Percentiles rank a stretch among this genome's conserved stretches.
phyloP scores from a whole-genome alignment of 2,329 filamentous ascomycete species.

The Pseudofabraea citricarpa region DNA sequence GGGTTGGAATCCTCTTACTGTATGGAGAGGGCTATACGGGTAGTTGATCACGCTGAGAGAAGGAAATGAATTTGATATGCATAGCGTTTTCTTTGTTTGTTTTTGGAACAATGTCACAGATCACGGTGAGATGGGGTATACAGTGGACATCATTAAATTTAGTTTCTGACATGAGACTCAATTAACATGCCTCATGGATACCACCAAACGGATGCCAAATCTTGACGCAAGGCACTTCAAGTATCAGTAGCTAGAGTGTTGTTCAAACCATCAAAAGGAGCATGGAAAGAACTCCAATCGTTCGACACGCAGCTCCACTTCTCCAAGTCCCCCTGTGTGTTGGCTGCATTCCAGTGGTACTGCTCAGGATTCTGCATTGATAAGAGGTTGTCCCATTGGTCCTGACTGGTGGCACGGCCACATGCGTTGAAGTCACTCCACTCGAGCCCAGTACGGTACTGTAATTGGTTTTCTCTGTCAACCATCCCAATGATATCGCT shows the following conservation, averaged over 20 bases:
- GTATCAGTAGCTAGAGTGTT: neutral
- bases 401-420: neutral
- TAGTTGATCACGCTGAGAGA: neutral
- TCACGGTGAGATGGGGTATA: too few species aligned
- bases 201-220: neutral
- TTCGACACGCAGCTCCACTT: too few species aligned
- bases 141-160: too few species aligned
- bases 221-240: neutral
- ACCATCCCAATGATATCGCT: neutral
- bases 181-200: too few species aligned
- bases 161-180: too few species aligned
- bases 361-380: neutral
- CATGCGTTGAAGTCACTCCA: neutral
- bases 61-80: neutral
- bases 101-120: too few species aligned
- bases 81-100: neutral
- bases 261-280: neutral
- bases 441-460: neutral
- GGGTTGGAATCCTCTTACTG: neutral
- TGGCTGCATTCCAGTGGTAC: neutral
- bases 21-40: neutral
- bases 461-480: neutral
- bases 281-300: neutral
- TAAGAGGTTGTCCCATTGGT: neutral
- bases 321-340: neutral